These are phyloP conservation scores for Gymnopilus dilepis DNA, from an alignment of 768 basidiomycete genomes.

Conservation along the genomic window DNA sequence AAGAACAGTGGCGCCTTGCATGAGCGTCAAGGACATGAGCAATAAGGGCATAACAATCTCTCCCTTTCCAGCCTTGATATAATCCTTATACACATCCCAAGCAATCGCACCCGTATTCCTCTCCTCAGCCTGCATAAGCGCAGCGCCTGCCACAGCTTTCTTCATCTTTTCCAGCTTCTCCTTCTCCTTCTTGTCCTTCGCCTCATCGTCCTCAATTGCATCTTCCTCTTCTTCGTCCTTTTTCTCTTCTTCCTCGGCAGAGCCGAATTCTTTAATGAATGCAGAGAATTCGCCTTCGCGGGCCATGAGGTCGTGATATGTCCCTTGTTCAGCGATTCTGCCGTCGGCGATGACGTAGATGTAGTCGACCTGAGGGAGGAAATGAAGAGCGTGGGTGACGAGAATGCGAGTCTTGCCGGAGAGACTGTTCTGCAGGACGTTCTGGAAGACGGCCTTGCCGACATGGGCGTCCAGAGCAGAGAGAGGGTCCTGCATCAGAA, in stretches of 20 bases:
- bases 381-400: conserved; percentile 91
- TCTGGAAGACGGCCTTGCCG: conserved; percentile 85
- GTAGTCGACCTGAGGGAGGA: conserved; percentile 87
- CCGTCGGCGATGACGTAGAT: conserved; percentile 83
- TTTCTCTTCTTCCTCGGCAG: conserved; percentile 60
- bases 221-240: conserved; percentile 52
- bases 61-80: conserved; percentile 75
- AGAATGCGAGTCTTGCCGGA: conserved; percentile 81
- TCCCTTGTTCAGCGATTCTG: conserved; percentile 78
- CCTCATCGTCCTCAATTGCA: conserved; percentile 40
- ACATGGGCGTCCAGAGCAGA: conserved; percentile 95
- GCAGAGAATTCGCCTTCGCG: conserved; percentile 70
- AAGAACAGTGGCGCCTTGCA: conserved; percentile 76
- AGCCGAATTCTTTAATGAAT: conserved; percentile 80
- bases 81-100: conserved; percentile 58
- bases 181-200: conserved; percentile 43
- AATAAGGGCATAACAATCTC: conserved; percentile 67
- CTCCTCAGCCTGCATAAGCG: conserved; percentile 85
- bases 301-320: conserved; percentile 73
- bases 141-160: conserved; percentile 47
- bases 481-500: conserved; percentile 64
- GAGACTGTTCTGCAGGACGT: conserved; percentile 71
- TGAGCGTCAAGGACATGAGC: conserved; percentile 59
- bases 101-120: conserved; percentile 77
- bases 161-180: conserved; percentile 47